These are phyloP conservation scores for Astrothelium macrocarpum DNA, from an alignment of 495 filamentous ascomycete species.

Conservation along the genomic window DNA sequence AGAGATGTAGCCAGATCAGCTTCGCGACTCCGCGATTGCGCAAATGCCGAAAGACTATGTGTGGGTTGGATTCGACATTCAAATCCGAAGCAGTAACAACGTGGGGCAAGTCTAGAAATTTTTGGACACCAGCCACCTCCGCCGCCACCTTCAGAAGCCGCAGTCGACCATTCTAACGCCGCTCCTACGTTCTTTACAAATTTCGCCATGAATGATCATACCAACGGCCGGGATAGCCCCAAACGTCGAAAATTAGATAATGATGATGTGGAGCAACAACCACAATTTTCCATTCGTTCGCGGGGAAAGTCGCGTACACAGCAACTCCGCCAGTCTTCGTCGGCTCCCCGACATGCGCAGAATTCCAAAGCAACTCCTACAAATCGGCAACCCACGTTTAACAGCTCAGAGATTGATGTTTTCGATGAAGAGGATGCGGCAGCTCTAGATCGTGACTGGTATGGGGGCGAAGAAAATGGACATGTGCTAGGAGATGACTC, in stretches of 20 bases:
- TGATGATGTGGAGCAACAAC: background rate
- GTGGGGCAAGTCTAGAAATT: background rate
- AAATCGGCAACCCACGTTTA: conserved; percentile 24
- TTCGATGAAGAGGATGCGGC: conserved; percentile 42
- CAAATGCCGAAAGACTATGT: too few species aligned
- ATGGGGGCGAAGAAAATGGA: conserved; percentile 62
- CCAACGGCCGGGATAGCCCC: background rate
- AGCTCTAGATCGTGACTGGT: conserved; percentile 85
- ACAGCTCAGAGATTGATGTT: conserved; percentile 35
- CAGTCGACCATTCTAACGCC: background rate
- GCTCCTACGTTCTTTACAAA: background rate
- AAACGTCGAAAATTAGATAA: background rate
- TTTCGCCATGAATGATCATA: background rate
- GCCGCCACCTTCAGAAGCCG: background rate
- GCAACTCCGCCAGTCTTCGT: background rate
- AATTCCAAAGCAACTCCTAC: conserved; percentile 11
- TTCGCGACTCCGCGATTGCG: too few species aligned
- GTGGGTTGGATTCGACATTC: too few species aligned
- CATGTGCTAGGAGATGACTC: conserved; percentile 72
- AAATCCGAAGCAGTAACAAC: too few species aligned
- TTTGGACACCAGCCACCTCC: background rate
- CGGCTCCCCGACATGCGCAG: conserved; percentile 13
- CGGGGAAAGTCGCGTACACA: conserved; percentile 2
- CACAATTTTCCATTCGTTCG: conserved; percentile 1
- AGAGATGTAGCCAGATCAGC: background rate